These are phyloP conservation scores for Xerocomus nothofagi DNA, from an alignment of 1,284 basidiomycete species.

Conservation along the genomic window DNA sequence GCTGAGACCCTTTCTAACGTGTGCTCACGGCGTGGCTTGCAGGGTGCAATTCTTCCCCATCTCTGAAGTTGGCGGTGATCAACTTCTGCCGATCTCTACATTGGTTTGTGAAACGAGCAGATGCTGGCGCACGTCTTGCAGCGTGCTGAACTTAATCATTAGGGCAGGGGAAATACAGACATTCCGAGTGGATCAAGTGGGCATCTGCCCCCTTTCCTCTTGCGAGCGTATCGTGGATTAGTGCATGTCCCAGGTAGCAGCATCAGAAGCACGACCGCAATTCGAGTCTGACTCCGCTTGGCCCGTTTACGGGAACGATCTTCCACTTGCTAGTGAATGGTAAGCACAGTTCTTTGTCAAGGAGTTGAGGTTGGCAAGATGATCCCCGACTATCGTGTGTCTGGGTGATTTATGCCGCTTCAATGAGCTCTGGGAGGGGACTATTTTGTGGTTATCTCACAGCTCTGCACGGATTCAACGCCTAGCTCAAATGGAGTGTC, in stretches of 20 bases:
- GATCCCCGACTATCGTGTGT: conserved; percentile 6
- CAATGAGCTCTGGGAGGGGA: conserved; percentile 50
- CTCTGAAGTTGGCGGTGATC: conserved; percentile 49
- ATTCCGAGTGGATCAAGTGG: neutral
- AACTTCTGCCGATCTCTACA: conserved; percentile 56
- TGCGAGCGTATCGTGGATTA: conserved; percentile 42
- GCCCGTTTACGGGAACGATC: conserved; percentile 7
- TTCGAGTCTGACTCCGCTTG: conserved; percentile 14
- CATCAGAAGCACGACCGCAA: neutral
- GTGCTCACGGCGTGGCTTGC: conserved; percentile 9
- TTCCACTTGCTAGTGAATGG: conserved; percentile 10
- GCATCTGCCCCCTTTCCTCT: conserved; percentile 1
- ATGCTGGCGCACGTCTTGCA: conserved; percentile 13
- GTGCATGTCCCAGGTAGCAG: conserved; percentile 28
- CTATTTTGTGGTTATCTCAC: conserved; percentile 50
- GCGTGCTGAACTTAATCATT: neutral
- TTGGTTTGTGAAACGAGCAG: conserved; percentile 49
- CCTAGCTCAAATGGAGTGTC: conserved; percentile 42
- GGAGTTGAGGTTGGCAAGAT: conserved; percentile 1
- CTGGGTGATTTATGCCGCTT: neutral
- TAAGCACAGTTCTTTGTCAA: neutral
- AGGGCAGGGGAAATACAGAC: neutral
- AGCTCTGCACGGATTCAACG: conserved; percentile 44
- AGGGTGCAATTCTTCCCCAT: conserved; percentile 59
- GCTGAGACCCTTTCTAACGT: conserved; percentile 10